phyloP scores from a whole-genome alignment of 306 rosid genomes.

The Gleditsia sinensis region DNA sequence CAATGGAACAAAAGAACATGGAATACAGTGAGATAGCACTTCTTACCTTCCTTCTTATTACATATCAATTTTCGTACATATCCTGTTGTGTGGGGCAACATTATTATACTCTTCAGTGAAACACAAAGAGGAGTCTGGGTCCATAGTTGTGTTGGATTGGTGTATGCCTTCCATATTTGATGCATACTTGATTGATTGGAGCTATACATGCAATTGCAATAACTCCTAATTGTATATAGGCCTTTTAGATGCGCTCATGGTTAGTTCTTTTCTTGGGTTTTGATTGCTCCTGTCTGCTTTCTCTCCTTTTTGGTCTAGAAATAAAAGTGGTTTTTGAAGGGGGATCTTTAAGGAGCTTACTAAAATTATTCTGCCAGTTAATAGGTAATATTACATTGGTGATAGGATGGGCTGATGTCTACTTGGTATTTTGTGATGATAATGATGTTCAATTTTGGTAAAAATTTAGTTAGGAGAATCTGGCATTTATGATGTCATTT shows the following conservation, averaged over 20 bases:
- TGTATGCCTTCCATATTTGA: not conserved
- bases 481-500: not conserved
- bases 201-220: not conserved
- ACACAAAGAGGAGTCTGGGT: not conserved
- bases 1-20: conserved; percentile 46
- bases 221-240: not conserved
- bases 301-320: not conserved
- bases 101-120: not conserved
- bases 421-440: not conserved
- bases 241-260: not conserved
- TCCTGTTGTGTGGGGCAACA: not conserved
- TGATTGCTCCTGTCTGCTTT: not conserved
- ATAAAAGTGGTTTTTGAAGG: not conserved
- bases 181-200: not conserved
- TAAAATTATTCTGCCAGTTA: not conserved
- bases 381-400: not conserved
- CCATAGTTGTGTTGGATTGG: not conserved
- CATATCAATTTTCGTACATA: not conserved
- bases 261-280: not conserved
- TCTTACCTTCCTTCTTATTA: not conserved
- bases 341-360: not conserved
- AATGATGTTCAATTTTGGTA: not conserved
- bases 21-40: conserved; percentile 37
- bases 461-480: not conserved
- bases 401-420: conserved; percentile 4